Evolutionary conservation across 129 eudicot species (phyloP), one percentile per base, ranked within the genome.

Genomic region (Flaveria robusta): DNA sequence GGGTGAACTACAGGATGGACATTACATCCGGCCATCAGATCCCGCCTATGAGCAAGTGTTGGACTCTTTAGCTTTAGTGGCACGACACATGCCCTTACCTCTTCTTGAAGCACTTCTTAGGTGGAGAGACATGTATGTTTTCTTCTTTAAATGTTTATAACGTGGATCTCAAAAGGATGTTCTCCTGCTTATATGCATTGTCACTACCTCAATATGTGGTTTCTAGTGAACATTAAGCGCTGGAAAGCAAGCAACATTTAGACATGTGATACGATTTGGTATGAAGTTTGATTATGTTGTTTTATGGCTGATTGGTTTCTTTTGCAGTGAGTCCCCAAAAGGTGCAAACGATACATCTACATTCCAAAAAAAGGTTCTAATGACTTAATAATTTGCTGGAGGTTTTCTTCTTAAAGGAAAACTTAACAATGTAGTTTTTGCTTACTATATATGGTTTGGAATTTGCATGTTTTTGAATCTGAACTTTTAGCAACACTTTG

Each of bases 261-360:
- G 47, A 52, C 16, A n/a, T 39, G 4, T 62, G 67, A 68, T 42
- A 16, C 9, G 5, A 10, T 15, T 24, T 54, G 34, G 64, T n/a
- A 3, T 58, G 24, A 59, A 59, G 66, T 70, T 26, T 71, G 71
- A 37, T 37, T 60, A 23, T 71, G 67, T 37, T 71, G 15, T 64
- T 71, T 71, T 76, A 63, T 62, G 50, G 42, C 14, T 70, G 77
- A 26, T 71, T 72, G 50, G 42, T 18, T 70, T 80, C 37, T 71
- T 72, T 76, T 86, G 92, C 89, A 92, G 98, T 71, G 98, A 92
- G 81, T 90, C 96, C 68, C 96, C 98, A 29, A 92, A 92, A 86
- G 96, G 94, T 69, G 98, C 90, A 66, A 85, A 92, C 80, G 96
- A 92, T 86, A 88, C 96, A 62, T 92, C 92, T 69, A 85, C 96